Evolutionary conservation across 2,329 filamentous ascomycete genomes (phyloP), one percentile per base, ranked within the genome.

Genomic region (Colletotrichum lini): DNA sequence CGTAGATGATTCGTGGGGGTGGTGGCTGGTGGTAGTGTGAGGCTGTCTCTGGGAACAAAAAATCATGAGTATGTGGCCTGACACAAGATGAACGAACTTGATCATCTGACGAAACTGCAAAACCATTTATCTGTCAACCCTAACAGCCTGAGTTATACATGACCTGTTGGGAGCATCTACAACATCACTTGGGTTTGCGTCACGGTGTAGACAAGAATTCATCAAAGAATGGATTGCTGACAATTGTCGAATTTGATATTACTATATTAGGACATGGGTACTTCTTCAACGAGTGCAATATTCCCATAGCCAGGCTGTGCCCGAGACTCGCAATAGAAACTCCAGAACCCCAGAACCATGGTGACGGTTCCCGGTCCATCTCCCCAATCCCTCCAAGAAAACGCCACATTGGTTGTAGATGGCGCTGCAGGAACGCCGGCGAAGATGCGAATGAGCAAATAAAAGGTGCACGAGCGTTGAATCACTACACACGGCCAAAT

Each of bases 291-390:
- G 60, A 54, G 23, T 21, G 59, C 21, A 15, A 52, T 15, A 52
- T 62, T 15, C 42, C 47, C 10, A n/a, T 18, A 42, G 47, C 59
- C 35, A 47, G 30, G 35, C 30, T 38, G 40, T 50, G 50, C n/a
- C 42, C 10, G 15, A 40, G 40, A 23, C 10, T 8, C 47, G 30
- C 47, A 30, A 38, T 38, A 38, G 9, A 18, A 62, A 52, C 47
- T 52, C 59, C 59, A 62, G 16, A 26, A 10, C 21, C 47, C 59
- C 59, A 62, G 16, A 26, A 10, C 21, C 47, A 13, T 52, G 35
- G 9, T 12, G 7, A 62, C 13, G 10, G n/a, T 12, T 18, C 9
- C 21, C 35, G n/a, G 9, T 15, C 35, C 16, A 2, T 4, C 15
- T 10, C 8, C 16, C 21, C 16, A 10, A 18, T 23, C 4, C 10